Evolutionary conservation across 169 alveolate genomes (phyloP).

Genomic region (Theileria annulata): DNA sequence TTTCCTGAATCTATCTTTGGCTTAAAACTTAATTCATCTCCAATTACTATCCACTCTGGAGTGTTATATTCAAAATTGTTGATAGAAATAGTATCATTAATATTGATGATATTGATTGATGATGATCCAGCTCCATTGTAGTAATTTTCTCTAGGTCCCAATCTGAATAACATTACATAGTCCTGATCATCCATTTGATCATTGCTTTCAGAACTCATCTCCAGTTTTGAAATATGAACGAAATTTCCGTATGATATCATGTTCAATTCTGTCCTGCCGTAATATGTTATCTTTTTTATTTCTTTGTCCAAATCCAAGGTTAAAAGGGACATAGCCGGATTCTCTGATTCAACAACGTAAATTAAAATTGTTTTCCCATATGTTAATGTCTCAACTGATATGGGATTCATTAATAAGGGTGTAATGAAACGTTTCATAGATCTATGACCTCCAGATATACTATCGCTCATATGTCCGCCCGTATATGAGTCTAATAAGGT

Average conservation of each 20-base stretch:
- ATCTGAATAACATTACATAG: constrained; percentile 42
- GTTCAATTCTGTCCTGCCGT: constrained; percentile 25
- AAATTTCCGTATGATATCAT: constrained; percentile 37
- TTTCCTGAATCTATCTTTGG: constrained; percentile 5
- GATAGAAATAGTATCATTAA: constrained; percentile 48
- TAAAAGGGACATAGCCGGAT: constrained; percentile 12
- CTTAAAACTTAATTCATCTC: constrained; percentile 2
- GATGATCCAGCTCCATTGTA: neutral
- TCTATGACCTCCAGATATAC: neutral
- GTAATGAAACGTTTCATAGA: neutral
- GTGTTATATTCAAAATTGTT: constrained; percentile 46
- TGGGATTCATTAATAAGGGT: constrained; percentile 23
- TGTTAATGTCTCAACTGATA: constrained; percentile 35
- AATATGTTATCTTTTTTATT: constrained; percentile 16
- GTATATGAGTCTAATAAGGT: constrained; percentile 12
- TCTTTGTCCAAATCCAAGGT: constrained; percentile 14
- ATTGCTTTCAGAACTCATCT: constrained; percentile 16
- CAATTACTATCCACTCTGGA: constrained; percentile 60
- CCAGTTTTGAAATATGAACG: constrained; percentile 20
- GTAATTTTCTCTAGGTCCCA: neutral
- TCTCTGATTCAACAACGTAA: constrained; percentile 44
- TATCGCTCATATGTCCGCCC: constrained; percentile 22
- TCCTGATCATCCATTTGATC: constrained; percentile 37
- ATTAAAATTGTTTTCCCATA: constrained; percentile 39
- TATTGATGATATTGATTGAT: constrained; percentile 33